Evolutionary conservation across 1,284 basidiomycete genomes (phyloP).

Genomic region (Golubevia sp.): DNA sequence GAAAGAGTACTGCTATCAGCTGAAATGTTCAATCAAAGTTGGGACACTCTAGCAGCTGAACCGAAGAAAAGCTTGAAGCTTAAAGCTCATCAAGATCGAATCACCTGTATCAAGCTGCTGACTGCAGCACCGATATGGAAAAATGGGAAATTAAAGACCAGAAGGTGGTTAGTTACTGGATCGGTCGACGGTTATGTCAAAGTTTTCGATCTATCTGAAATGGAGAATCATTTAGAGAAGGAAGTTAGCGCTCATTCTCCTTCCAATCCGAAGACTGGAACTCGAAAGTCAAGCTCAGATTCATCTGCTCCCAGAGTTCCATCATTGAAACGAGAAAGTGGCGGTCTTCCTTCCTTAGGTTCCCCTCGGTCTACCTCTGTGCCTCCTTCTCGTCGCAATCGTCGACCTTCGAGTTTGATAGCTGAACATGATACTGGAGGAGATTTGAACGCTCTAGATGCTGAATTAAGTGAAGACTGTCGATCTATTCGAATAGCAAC

Average conservation of each 20-base stretch:
- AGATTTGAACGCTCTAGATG: constrained; percentile 20
- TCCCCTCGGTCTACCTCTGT: constrained; percentile 4
- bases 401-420: neutral
- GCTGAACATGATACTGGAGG: constrained; percentile 24
- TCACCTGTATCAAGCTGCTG: constrained; percentile 21
- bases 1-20: constrained; percentile 7
- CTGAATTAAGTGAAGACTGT: constrained; percentile 6
- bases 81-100: constrained; percentile 24
- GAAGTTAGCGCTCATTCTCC: too few species aligned
- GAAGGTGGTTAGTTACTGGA: constrained; percentile 18
- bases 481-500: constrained; percentile 12
- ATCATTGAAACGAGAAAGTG: neutral
- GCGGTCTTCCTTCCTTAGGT: neutral
- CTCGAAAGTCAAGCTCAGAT: neutral
- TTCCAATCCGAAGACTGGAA: constrained; percentile 2
- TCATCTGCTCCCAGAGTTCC: neutral
- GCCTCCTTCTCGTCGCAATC: neutral
- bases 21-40: constrained; percentile 1
- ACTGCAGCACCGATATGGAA: neutral
- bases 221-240: neutral
- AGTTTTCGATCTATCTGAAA: constrained; percentile 16
- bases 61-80: constrained; percentile 11
- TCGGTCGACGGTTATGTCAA: constrained; percentile 21
- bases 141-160: neutral
- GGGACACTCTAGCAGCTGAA: constrained; percentile 4